A percentile compares a stretch with the other conserved stretches of the same genome.
Evolutionary conservation across 2,329 filamentous ascomycete genomes (phyloP).

Genomic region (Verticillium dahliae): DNA sequence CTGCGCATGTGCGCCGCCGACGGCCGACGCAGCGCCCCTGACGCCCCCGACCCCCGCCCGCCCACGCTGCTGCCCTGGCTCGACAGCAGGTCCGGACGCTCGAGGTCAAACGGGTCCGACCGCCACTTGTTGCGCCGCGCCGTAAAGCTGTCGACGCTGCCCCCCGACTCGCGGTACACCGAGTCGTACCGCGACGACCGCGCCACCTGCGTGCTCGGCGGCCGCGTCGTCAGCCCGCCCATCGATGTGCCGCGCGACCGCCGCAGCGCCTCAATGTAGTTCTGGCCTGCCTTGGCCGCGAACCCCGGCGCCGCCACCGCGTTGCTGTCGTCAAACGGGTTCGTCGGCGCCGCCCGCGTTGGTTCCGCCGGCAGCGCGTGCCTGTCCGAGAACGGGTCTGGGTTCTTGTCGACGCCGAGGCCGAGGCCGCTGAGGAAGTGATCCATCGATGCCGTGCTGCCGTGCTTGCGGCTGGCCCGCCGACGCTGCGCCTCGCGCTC

Average conservation of each 20-base stretch:
- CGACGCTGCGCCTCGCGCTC: conserved; percentile 29
- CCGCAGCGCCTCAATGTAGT: conserved; percentile 39
- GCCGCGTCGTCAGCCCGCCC: conserved; percentile 17
- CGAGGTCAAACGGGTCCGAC: conserved; percentile 61
- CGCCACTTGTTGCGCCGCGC: conserved; percentile 49
- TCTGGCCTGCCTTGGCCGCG: conserved; percentile 25
- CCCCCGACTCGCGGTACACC: conserved; percentile 32
- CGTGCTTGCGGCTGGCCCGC: conserved; percentile 20
- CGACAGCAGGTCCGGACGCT: conserved; percentile 39
- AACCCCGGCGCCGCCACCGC: conserved; percentile 24
- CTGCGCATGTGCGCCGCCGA: conserved; percentile 24
- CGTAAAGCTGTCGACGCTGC: conserved; percentile 35
- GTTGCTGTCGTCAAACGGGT: conserved; percentile 44
- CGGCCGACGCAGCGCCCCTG: conserved; percentile 14
- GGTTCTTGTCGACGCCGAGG: conserved; percentile 25
- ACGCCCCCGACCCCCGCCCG: conserved; percentile 5
- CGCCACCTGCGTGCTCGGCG: conserved; percentile 16
- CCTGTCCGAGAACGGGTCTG: conserved; percentile 42
- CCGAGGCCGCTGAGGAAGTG: conserved; percentile 32
- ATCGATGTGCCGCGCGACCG: conserved; percentile 43
- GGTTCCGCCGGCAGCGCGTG: conserved; percentile 32
- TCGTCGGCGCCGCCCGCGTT: conserved; percentile 30
- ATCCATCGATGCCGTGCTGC: conserved; percentile 26
- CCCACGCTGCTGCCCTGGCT: conserved; percentile 20
- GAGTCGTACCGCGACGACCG: conserved; percentile 23